Percentiles rank a stretch among this genome's conserved stretches.
These are phyloP conservation scores for Ogataea angusta DNA, from an alignment of 805 yeast species.

Conservation along the genomic window DNA sequence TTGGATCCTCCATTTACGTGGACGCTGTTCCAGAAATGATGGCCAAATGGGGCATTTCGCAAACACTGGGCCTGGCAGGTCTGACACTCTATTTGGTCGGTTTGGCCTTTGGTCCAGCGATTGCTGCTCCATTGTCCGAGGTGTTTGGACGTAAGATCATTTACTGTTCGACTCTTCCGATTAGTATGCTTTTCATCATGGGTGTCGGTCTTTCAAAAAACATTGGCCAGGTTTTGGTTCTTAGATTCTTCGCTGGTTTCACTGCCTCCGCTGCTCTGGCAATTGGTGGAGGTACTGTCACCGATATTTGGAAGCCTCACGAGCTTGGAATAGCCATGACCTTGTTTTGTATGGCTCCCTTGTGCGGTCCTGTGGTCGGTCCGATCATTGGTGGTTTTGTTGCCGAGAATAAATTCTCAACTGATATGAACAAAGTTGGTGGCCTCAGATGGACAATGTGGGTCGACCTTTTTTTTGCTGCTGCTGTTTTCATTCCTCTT, in stretches of 20 bases:
- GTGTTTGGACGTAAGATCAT: conserved; percentile 63
- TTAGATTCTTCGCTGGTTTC: conserved; percentile 72
- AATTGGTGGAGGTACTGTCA: conserved; percentile 79
- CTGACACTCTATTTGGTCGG: conserved; percentile 68
- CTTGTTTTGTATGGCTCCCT: conserved; percentile 73
- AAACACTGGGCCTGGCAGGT: conserved; percentile 64
- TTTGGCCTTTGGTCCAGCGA: conserved; percentile 65
- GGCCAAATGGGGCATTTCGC: conserved; percentile 46
- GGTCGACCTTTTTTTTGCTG: conserved; percentile 69
- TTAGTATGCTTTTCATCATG: conserved; percentile 69
- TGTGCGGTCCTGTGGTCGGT: conserved; percentile 76
- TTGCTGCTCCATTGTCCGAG: conserved; percentile 73
- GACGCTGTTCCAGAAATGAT: conserved; percentile 58
- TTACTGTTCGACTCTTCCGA: conserved; percentile 56
- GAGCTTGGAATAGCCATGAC: conserved; percentile 73
- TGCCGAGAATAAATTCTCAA: conserved; percentile 42
- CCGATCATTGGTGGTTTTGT: conserved; percentile 75
- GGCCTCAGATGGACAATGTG: conserved; percentile 73
- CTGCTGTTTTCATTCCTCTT: conserved; percentile 46
- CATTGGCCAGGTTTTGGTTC: conserved; percentile 58
- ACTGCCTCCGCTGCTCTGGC: conserved; percentile 82
- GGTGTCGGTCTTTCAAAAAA: conserved; percentile 67
- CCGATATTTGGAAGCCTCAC: conserved; percentile 69
- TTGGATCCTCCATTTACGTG: conserved; percentile 73
- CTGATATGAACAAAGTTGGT: conserved; percentile 19